Percentiles rank a stretch among this genome's conserved stretches.
Conservation (phyloP, 2,329 filamentous ascomycete genomes). For the Apiospora hydei region DNA sequence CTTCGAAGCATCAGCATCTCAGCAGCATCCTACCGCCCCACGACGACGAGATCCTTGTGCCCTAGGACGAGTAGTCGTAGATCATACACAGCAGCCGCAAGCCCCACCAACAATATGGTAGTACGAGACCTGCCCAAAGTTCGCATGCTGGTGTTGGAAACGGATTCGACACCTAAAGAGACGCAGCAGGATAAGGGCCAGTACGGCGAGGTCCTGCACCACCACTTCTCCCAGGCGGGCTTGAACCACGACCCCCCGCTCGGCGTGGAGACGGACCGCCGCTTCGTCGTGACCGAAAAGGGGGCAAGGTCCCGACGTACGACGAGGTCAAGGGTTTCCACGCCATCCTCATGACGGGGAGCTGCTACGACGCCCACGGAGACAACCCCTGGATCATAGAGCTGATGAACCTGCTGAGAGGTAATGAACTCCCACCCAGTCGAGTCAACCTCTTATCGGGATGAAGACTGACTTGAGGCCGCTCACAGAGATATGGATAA, state of each 20-base stretch:
- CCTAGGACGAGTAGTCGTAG: background rate
- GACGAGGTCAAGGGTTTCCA: slow-evolving; percentile 69
- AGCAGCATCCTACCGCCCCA: background rate
- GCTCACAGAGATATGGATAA: slow-evolving; percentile 54
- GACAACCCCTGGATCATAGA: slow-evolving; percentile 76
- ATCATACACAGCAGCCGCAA: background rate
- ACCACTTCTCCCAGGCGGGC: slow-evolving; percentile 59
- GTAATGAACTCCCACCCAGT: slow-evolving; percentile 38
- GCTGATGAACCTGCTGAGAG: slow-evolving; percentile 64
- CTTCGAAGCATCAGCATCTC: slow-evolving; percentile 3
- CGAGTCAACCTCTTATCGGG: background rate
- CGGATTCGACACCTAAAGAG: slow-evolving; percentile 61
- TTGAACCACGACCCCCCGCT: slow-evolving; percentile 59
- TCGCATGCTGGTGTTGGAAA: slow-evolving; percentile 62
- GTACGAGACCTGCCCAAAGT: slow-evolving; percentile 27
- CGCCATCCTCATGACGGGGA: slow-evolving; percentile 76
- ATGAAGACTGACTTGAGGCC: background rate
- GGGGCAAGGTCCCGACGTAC: slow-evolving; percentile 53
- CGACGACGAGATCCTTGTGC: background rate
- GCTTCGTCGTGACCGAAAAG: slow-evolving; percentile 60
- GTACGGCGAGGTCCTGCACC: slow-evolving; percentile 61
- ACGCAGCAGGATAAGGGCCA: slow-evolving; percentile 56
- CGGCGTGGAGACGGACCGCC: slow-evolving; percentile 60
- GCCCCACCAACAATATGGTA: background rate
- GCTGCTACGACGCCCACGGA: slow-evolving; percentile 74